Percentiles rank a stretch among this genome's conserved stretches.
phyloP scores from a whole-genome alignment of 139 green algal genomes.

The Chlorella sp. region DNA sequence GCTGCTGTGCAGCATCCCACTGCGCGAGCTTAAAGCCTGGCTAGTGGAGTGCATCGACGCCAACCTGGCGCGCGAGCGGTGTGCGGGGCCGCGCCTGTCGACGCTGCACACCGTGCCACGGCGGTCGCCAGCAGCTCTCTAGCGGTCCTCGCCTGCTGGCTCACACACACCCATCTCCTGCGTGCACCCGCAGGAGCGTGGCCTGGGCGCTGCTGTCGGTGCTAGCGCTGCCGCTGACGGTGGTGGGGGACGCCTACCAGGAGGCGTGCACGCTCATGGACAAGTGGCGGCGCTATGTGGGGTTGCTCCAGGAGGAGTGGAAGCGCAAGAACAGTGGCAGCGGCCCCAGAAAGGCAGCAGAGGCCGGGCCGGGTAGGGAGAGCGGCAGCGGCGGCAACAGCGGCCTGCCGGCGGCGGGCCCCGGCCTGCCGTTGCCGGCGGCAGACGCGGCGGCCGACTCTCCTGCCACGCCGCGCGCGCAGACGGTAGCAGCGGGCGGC shows the following conservation, averaged over 20 bases:
- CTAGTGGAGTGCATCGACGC: constrained; percentile 39
- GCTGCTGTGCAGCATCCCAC: constrained; percentile 54
- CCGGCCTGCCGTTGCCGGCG: too few species aligned
- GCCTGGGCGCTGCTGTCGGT: constrained; percentile 17
- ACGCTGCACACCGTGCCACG: too few species aligned
- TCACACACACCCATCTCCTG: neutral
- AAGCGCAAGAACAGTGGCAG: too few species aligned
- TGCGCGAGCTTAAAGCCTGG: constrained; percentile 54
- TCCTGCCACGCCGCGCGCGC: constrained; percentile 9
- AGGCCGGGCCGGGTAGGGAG: neutral
- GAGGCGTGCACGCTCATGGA: constrained; percentile 21
- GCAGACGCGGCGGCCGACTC: neutral
- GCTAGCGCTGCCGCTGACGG: constrained; percentile 28
- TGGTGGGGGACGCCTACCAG: constrained; percentile 12
- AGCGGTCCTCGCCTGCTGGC: too few species aligned
- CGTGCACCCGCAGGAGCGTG: constrained; percentile 4
- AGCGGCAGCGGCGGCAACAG: constrained; percentile 8
- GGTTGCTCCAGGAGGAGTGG: constrained; percentile 25
- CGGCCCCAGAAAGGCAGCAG: too few species aligned
- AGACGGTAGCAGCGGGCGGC: neutral
- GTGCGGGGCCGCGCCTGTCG: too few species aligned
- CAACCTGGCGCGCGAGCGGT: constrained; percentile 10
- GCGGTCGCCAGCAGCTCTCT: too few species aligned
- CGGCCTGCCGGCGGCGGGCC: too few species aligned
- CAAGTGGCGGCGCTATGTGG: constrained; percentile 33